These are phyloP conservation scores for Mycosphaerelloides madeirae DNA, from an alignment of 2,329 filamentous ascomycete species.

Conservation along the genomic window DNA sequence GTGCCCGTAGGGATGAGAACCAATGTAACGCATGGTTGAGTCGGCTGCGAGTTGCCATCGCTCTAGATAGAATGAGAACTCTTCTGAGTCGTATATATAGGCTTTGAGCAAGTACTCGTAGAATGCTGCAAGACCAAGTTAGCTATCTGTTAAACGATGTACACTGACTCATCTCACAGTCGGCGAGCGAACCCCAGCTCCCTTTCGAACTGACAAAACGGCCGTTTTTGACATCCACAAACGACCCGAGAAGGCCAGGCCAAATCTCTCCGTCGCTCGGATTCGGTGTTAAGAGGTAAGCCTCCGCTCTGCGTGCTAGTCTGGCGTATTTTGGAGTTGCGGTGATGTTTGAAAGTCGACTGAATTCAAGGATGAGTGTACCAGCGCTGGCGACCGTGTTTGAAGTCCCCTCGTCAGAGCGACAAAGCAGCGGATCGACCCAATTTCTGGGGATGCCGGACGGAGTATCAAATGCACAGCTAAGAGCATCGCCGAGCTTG, in stretches of 20 bases:
- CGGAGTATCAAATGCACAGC: slow-evolving; percentile 71
- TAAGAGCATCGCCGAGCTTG: slow-evolving; percentile 66
- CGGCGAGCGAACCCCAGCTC: slow-evolving; percentile 53
- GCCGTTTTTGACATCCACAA: slow-evolving; percentile 62
- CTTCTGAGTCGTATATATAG: slow-evolving; percentile 69
- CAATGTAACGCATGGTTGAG: slow-evolving; percentile 29
- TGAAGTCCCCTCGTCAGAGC: slow-evolving; percentile 40
- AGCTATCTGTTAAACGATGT: background rate
- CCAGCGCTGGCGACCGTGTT: slow-evolving; percentile 65
- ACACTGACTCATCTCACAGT: background rate
- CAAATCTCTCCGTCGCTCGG: slow-evolving; percentile 64
- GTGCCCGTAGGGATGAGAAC: slow-evolving; percentile 27
- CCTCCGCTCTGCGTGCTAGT: slow-evolving; percentile 59
- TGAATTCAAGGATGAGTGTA: slow-evolving; percentile 80
- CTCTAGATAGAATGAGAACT: slow-evolving; percentile 47
- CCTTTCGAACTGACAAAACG: slow-evolving; percentile 62
- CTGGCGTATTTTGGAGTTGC: slow-evolving; percentile 61
- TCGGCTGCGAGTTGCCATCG: slow-evolving; percentile 30
- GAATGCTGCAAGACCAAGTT: background rate
- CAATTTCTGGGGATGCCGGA: slow-evolving; percentile 70
- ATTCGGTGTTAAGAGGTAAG: slow-evolving; percentile 63
- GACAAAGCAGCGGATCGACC: slow-evolving; percentile 40
- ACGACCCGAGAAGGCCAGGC: slow-evolving; percentile 68
- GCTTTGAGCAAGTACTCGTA: slow-evolving; percentile 44
- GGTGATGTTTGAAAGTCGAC: slow-evolving; percentile 69